Base-by-base conservation (phyloP, 805 yeast genomes). In the Blastobotrys mokoenaii region DNA sequence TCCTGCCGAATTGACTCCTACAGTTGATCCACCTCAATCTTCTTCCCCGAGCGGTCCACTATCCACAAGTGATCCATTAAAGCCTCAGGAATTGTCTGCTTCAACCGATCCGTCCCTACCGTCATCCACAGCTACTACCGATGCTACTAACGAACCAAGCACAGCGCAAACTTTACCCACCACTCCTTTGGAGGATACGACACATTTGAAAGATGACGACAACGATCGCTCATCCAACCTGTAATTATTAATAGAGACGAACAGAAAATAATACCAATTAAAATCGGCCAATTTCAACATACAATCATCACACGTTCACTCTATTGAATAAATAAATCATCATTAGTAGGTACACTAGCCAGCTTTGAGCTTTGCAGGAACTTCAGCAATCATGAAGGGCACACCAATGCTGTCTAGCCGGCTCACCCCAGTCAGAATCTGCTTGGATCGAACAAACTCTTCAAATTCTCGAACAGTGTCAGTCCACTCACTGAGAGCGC, bases 401-500 rank as follows among this genome's bases (percentile, higher is more conserved):
- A 62, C 60, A 10, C 60, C 63, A 27, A 63, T 51, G 35, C 60
- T 61, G 38, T 57, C 60, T 1, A 54, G 47, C 15, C 56, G 48
- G 7, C 50, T 40, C 6, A 54, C 56, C 2, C 63, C 62, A 37
- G 49, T 52, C 43, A 50, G 44, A 35, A 43, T 43, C 44, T 51
- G 53, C 15, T 64, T 48, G 40, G 48, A 48, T 11, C 57, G 47
- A 12, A 63, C 64, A 50, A 58, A 68, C 37, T 64, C 58, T 50
- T 68, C 71, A 44, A 61, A 68, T 43, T 62, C 59, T 6, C 47
- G 38, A 35, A 66, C 68, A 8, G 56, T 53, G 2, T 51, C 45
- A 40, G 57, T 59, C 72, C 72, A 68, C 44, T 68, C 72, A 29
- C 64, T 55, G 18, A 68, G 48, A 15, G 72, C 57, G 22, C 67